A percentile compares a stretch with the other conserved stretches of the same genome.
phyloP scores from a whole-genome alignment of 768 basidiomycete species.

The Gymnopilus dilepis region DNA sequence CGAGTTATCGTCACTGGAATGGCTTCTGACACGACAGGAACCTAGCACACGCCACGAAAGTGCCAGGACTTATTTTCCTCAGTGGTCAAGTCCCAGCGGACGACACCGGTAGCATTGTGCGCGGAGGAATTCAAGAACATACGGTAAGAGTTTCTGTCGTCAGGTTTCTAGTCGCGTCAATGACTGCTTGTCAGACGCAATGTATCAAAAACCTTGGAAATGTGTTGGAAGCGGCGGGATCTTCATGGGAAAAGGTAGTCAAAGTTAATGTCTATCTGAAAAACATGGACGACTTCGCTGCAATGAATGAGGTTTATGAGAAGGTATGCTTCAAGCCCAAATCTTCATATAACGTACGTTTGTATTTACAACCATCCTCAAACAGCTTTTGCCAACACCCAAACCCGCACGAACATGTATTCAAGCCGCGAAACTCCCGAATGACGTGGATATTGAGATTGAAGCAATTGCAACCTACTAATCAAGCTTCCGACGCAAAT shows the following conservation, averaged over 20 bases:
- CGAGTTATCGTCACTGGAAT: conserved; percentile 2
- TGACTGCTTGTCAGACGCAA: conserved; percentile 46
- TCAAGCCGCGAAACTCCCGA: conserved; percentile 70
- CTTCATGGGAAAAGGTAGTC: conserved; percentile 64
- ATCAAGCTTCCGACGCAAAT: not conserved
- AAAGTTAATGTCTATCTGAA: conserved; percentile 66
- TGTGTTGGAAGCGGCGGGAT: conserved; percentile 57
- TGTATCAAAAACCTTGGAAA: conserved; percentile 60
- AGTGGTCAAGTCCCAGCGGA: conserved; percentile 65
- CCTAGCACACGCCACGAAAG: conserved; percentile 60
- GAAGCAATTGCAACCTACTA: conserved; percentile 64
- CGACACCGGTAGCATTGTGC: conserved; percentile 50
- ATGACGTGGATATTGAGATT: conserved; percentile 76
- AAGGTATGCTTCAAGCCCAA: conserved; percentile 38
- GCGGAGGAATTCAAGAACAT: conserved; percentile 63
- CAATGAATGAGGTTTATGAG: conserved; percentile 64
- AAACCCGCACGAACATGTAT: conserved; percentile 82
- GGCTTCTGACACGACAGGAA: not conserved
- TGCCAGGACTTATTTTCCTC: conserved; percentile 62
- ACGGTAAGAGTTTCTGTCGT: conserved; percentile 43
- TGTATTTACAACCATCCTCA: not conserved
- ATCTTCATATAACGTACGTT: not conserved
- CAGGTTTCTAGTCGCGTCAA: not conserved
- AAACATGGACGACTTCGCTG: conserved; percentile 59
- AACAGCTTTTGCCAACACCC: conserved; percentile 51